Base-by-base conservation (phyloP, 2,329 filamentous ascomycete genomes). In the Neospermospora avenae region DNA sequence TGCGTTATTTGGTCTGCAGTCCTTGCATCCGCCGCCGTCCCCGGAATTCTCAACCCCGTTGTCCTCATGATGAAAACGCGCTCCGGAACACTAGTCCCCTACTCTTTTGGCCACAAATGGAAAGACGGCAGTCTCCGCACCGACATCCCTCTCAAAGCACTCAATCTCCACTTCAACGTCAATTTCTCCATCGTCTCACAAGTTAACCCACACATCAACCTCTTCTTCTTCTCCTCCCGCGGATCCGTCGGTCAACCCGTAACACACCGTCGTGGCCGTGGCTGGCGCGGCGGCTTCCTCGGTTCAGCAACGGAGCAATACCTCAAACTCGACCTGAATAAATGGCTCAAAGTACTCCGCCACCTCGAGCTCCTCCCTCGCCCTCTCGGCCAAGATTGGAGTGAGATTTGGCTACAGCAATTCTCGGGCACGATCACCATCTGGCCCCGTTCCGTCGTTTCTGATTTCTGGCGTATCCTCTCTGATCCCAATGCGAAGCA, bases 1-100 rank as follows among this genome's bases (percentile, higher is more conserved):
- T 99, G 95, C 72, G 95, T 99, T 42, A 96, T 99, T 64, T 99
- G 96, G 95, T 96, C 92, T 11, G 93, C 95, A 1, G 92, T 98
- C 3, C 78, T 99, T 46, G 95, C 95, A 0, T 97, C 93, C 5
- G 95, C 95, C 3, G 95, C 95, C 4, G 95, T 99, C 0, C 95
- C 95, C 0, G 95, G 95, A 1, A 98, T 99, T 59, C 78, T 98
- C 37, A 98, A 98, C 71, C 95, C 95, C 0, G 90, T 96, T 2
- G 93, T 99, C 1, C 84, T 99, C 7, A 93, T 97, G 88, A 93
- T 96, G 87, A 86, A 86, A 80, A 89, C 83, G 56, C 80, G 81
- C 18, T 84, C 92, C 61, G 93, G 92, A 1, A 86, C 80, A 2
- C 80, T 99, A 3, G 85, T 86, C 0, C 95, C 95, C 0, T 99